Conservation (phyloP, 257 asterid genomes). For the Schizonepeta tenuifolia region DNA sequence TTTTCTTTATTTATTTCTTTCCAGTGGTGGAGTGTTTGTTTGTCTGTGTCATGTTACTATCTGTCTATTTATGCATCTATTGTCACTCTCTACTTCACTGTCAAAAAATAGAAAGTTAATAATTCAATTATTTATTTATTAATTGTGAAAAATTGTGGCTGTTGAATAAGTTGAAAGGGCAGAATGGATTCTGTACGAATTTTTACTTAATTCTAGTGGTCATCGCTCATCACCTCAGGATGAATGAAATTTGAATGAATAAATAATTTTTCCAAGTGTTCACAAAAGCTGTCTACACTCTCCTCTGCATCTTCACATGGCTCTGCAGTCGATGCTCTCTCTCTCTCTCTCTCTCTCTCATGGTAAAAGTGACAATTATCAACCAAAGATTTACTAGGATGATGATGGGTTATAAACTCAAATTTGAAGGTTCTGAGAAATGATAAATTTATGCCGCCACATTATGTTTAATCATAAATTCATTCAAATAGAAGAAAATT, state of each 20-base stretch:
- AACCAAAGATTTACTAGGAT: neutral
- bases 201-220: neutral
- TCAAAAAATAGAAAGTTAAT: neutral
- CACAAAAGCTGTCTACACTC: too few species aligned
- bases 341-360: neutral
- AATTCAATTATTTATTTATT: neutral
- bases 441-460: too few species aligned
- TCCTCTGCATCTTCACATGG: slow-evolving; percentile 26
- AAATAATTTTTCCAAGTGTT: neutral
- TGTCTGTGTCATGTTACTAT: slow-evolving; percentile 30
- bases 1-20: neutral
- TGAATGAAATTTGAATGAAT: neutral
- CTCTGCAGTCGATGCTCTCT: too few species aligned
- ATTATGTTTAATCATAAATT: too few species aligned
- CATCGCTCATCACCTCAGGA: neutral
- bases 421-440: too few species aligned
- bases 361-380: neutral
- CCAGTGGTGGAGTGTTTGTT: slow-evolving; percentile 22
- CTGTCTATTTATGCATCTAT: slow-evolving; percentile 29
- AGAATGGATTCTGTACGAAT: neutral
- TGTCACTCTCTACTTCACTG: slow-evolving; percentile 25
- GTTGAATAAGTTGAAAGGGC: slow-evolving; percentile 17
- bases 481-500: too few species aligned
- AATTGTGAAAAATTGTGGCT: slow-evolving; percentile 1
- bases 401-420: neutral